phyloP scores from a whole-genome alignment of 1,139 yeast genomes.

The Scheffersomyces quercinus region DNA sequence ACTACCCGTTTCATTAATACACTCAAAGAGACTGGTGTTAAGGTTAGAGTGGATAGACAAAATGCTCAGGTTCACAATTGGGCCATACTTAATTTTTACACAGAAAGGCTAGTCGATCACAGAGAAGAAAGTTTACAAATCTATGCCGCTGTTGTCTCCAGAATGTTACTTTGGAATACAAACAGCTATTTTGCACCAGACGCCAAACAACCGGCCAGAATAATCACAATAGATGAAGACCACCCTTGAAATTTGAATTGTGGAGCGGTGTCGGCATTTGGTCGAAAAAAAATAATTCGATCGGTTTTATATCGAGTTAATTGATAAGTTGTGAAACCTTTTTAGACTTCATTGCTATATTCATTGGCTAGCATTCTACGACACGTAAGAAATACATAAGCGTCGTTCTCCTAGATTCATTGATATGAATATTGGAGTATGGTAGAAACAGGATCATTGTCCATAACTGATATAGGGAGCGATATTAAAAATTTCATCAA shows the following conservation, averaged over 20 bases:
- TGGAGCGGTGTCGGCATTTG: neutral
- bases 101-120: slow-evolving; percentile 33
- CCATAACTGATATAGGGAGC: neutral
- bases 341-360: neutral
- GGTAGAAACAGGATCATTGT: neutral
- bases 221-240: slow-evolving; percentile 29
- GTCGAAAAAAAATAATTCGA: neutral
- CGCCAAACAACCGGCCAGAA: slow-evolving; percentile 24
- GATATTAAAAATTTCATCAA: slow-evolving; percentile 35
- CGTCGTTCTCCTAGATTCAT: neutral
- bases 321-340: neutral
- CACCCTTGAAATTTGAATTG: slow-evolving; percentile 3
- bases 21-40: slow-evolving; percentile 12
- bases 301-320: neutral
- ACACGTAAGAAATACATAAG: neutral
- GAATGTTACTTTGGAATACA: slow-evolving; percentile 26
- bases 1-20: slow-evolving; percentile 27
- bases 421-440: neutral
- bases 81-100: slow-evolving; percentile 29
- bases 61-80: slow-evolving; percentile 28
- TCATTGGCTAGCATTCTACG: neutral
- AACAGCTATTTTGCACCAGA: slow-evolving; percentile 17
- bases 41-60: slow-evolving; percentile 22
- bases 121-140: slow-evolving; percentile 31
- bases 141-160: slow-evolving; percentile 26